These are phyloP conservation scores for Pseudocercospora eumusae DNA, from an alignment of 2,329 filamentous ascomycete species.

Conservation along the genomic window DNA sequence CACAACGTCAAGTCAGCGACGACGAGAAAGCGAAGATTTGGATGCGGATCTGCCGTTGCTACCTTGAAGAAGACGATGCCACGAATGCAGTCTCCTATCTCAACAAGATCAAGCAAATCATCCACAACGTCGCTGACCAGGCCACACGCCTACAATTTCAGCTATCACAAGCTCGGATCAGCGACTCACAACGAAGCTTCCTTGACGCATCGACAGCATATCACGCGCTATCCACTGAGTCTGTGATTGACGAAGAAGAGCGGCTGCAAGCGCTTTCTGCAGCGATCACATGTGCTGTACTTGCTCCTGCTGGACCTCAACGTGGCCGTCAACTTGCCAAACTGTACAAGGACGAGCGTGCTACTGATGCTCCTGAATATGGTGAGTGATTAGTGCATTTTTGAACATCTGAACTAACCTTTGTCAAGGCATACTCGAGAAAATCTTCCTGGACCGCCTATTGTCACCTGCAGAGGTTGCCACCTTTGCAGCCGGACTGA, in stretches of 20 bases:
- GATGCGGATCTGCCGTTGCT: conserved; percentile 92
- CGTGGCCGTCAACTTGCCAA: conserved; percentile 77
- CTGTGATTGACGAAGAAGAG: conserved; percentile 81
- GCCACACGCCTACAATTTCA: conserved; percentile 81
- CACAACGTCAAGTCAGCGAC: conserved; percentile 79
- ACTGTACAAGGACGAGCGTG: conserved; percentile 90
- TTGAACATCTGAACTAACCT: background rate
- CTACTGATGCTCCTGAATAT: conserved; percentile 73
- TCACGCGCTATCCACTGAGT: conserved; percentile 78
- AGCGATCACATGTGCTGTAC: conserved; percentile 86
- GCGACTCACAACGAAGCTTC: conserved; percentile 87
- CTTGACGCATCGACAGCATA: conserved; percentile 85
- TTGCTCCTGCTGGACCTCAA: conserved; percentile 85
- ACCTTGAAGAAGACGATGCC: conserved; percentile 90
- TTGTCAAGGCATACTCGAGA: conserved; percentile 71
- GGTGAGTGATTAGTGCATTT: conserved; percentile 37
- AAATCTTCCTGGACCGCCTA: conserved; percentile 92
- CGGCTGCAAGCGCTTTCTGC: conserved; percentile 80
- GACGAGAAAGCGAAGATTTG: conserved; percentile 82
- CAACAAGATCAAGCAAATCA: conserved; percentile 93
- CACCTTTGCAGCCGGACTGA: conserved; percentile 77
- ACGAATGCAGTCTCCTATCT: conserved; percentile 81
- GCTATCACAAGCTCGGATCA: conserved; percentile 87
- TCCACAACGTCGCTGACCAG: conserved; percentile 73
- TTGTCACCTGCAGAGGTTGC: conserved; percentile 79